Percentiles rank a stretch among this genome's conserved stretches.
phyloP scores from a whole-genome alignment of 2,329 filamentous ascomycete genomes.

The Trichoderma sp. region DNA sequence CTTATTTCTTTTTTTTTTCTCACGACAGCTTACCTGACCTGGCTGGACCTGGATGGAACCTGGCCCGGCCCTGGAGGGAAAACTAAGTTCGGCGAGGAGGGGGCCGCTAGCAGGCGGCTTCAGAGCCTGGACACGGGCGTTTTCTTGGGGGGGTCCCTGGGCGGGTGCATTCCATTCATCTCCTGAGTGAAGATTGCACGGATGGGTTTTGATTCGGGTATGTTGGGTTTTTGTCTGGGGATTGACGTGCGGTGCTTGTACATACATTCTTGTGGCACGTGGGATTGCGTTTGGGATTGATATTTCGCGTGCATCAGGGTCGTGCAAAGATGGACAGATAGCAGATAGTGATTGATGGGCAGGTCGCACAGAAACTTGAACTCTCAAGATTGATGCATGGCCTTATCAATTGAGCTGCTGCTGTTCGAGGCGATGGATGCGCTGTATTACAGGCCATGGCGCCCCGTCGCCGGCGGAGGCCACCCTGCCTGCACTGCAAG shows the following conservation, averaged over 20 bases:
- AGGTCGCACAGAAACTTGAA: not conserved
- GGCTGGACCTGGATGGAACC: not conserved
- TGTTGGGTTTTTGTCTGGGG: not conserved
- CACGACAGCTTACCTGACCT: not conserved
- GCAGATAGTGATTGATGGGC: not conserved
- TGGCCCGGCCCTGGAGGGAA: not conserved
- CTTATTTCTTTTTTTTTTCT: not conserved
- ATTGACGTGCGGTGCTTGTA: not conserved
- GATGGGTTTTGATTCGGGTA: not conserved
- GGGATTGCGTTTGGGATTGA: not conserved
- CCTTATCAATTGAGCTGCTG: not conserved
- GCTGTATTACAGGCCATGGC: not conserved
- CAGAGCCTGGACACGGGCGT: not conserved
- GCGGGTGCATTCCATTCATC: not conserved
- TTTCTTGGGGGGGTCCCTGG: not conserved
- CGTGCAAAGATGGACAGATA: not conserved
- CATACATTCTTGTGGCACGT: not conserved
- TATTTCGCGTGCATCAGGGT: not conserved
- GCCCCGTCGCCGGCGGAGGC: not conserved
- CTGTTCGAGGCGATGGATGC: not conserved
- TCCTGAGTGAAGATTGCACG: not conserved
- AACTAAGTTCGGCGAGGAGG: not conserved
- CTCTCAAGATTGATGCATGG: not conserved
- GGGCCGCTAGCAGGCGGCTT: constrained; percentile 4
- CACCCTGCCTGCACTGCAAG: not conserved